phyloP scores from a whole-genome alignment of 2,329 filamentous ascomycete species.

The Cylindrodendrum hubeiense region DNA sequence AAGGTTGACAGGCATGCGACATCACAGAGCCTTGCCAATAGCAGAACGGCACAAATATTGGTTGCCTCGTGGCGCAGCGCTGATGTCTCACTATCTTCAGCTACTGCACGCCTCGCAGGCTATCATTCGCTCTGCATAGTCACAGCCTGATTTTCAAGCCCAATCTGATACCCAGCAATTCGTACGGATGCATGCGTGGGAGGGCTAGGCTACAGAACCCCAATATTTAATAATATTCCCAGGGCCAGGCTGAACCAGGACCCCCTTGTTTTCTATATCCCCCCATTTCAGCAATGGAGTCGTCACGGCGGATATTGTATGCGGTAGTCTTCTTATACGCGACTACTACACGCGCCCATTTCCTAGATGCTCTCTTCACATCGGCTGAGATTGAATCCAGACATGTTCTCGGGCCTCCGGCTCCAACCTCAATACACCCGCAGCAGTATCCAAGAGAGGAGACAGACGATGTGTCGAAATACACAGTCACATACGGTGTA shows the following conservation, averaged over 20 bases:
- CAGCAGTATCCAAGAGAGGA: not conserved
- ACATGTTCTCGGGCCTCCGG: not conserved
- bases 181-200: not conserved
- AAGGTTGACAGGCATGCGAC: too few species aligned
- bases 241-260: not conserved
- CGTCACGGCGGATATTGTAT: not conserved
- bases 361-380: not conserved
- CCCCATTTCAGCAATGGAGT: not conserved
- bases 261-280: not conserved
- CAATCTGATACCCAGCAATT: not conserved
- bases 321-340: not conserved
- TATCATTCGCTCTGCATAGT: not conserved
- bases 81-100: constrained; percentile 1
- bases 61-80: constrained; percentile 1
- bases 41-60: not conserved
- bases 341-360: not conserved
- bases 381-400: constrained; percentile 6
- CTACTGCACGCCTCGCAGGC: constrained; percentile 10
- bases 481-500: constrained; percentile 18
- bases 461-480: not conserved
- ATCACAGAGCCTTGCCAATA: not conserved
- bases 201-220: not conserved
- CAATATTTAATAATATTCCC: not conserved
- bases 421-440: not conserved
- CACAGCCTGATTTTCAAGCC: not conserved